A percentile compares a stretch with the other conserved stretches of the same genome.
Conservation (phyloP, 257 asterid species). For the Lycium barbarum region DNA sequence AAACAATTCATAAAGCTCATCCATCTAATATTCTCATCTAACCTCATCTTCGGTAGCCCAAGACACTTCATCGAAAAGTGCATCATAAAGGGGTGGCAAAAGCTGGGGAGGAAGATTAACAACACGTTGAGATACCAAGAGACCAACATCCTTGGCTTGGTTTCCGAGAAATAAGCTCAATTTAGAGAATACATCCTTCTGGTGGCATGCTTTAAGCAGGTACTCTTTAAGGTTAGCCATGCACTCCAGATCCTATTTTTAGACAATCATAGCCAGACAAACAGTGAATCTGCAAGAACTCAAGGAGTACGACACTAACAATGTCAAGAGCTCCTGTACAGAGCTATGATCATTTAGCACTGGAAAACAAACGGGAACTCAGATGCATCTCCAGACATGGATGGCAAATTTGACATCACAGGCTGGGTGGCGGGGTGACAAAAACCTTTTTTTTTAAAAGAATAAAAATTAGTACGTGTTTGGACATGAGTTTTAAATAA, state of each 20-base stretch:
- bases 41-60: constrained; percentile 99
- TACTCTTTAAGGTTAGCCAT: constrained; percentile 63
- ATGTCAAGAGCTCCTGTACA: neutral
- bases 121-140: constrained; percentile 80
- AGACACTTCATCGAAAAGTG: constrained; percentile 81
- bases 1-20: constrained; percentile 31
- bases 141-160: constrained; percentile 62
- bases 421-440: neutral
- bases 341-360: neutral
- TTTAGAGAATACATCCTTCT: constrained; percentile 43
- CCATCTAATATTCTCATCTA: constrained; percentile 32
- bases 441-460: no score
- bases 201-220: constrained; percentile 64
- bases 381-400: neutral
- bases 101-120: constrained; percentile 96
- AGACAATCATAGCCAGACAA: constrained; percentile 22
- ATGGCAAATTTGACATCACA: neutral
- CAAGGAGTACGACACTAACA: constrained; percentile 8
- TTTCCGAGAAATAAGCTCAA: constrained; percentile 60
- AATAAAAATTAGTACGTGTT: no score
- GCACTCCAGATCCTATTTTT: constrained; percentile 57
- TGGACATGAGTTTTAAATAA: no score
- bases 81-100: constrained; percentile 89
- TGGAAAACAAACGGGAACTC: constrained; percentile 4
- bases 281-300: neutral